Conservation (phyloP, 2,329 filamentous ascomycete genomes). For the Sclerotinia borealis region DNA sequence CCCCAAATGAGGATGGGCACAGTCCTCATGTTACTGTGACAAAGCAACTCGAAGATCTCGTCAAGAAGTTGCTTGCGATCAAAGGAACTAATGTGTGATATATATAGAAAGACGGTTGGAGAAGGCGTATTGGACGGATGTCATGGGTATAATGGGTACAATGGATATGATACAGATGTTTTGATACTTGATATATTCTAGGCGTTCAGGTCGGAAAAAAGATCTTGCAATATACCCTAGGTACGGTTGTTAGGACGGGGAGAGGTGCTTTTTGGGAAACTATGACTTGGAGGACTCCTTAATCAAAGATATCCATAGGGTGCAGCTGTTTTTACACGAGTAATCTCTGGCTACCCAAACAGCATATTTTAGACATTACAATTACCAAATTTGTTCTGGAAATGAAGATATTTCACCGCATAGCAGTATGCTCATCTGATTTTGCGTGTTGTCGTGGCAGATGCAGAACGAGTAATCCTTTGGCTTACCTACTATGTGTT, state of each 20-base stretch:
- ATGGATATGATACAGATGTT: conserved; percentile 6
- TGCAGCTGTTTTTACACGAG: background rate
- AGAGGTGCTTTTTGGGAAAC: background rate
- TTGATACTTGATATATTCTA: conserved; percentile 5
- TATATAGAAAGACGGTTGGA: background rate
- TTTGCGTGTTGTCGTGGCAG: conserved; percentile 4
- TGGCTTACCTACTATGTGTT: background rate
- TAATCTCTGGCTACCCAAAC: background rate
- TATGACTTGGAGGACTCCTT: background rate
- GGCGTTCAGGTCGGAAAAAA: conserved; percentile 7
- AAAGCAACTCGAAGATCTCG: conserved; percentile 25
- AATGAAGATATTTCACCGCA: background rate
- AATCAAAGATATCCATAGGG: background rate
- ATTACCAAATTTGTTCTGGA: background rate
- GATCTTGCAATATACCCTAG: conserved; percentile 12
- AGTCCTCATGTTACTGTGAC: conserved; percentile 41
- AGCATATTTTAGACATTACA: background rate
- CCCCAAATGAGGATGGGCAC: conserved; percentile 41
- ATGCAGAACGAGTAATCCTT: conserved; percentile 1
- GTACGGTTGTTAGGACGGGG: background rate
- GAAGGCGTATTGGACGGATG: background rate
- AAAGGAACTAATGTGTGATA: background rate
- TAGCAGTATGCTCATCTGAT: conserved; percentile 2
- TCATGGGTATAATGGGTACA: background rate
- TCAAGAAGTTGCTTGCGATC: conserved; percentile 17